phyloP scores from a whole-genome alignment of 1,284 basidiomycete genomes.

The Thelephora terrestris region DNA sequence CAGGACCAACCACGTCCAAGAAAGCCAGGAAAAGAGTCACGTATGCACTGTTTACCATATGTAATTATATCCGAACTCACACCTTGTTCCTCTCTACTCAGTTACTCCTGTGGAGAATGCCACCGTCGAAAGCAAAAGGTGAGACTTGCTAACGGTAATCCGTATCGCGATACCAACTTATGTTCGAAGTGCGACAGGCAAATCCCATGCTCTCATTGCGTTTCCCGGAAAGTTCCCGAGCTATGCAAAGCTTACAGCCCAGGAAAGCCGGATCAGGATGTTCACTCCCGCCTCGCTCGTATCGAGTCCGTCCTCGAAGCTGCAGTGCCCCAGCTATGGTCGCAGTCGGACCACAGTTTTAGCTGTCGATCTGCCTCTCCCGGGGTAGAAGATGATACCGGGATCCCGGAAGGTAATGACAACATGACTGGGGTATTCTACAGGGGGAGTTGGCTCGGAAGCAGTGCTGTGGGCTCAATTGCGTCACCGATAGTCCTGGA shows the following conservation, averaged over 20 bases:
- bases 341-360: conserved; percentile 23
- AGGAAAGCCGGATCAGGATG: conserved; percentile 73
- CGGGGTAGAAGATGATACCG: conserved; percentile 47
- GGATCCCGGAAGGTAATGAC: conserved; percentile 67
- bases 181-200: conserved; percentile 62
- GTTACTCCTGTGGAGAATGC: conserved; percentile 81
- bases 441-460: conserved; percentile 78
- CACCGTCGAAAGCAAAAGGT: conserved; percentile 80
- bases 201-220: conserved; percentile 72
- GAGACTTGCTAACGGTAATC: neutral
- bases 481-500: conserved; percentile 68
- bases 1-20: conserved; percentile 37
- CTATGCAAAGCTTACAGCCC: conserved; percentile 79
- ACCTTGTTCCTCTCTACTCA: conserved; percentile 18
- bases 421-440: conserved; percentile 67
- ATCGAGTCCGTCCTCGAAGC: conserved; percentile 71
- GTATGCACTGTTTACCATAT: conserved; percentile 26
- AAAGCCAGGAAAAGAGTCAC: conserved; percentile 70
- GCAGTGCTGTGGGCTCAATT: conserved; percentile 67
- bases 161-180: neutral
- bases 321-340: conserved; percentile 63
- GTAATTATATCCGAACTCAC: neutral
- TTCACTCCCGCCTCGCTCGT: conserved; percentile 57
- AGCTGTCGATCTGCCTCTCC: conserved; percentile 37
- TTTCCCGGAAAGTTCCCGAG: conserved; percentile 75